Percentiles rank a stretch among this genome's conserved stretches.
Evolutionary conservation across 106 monocot species (phyloP).

Genomic region (Ottelia alismoides): DNA sequence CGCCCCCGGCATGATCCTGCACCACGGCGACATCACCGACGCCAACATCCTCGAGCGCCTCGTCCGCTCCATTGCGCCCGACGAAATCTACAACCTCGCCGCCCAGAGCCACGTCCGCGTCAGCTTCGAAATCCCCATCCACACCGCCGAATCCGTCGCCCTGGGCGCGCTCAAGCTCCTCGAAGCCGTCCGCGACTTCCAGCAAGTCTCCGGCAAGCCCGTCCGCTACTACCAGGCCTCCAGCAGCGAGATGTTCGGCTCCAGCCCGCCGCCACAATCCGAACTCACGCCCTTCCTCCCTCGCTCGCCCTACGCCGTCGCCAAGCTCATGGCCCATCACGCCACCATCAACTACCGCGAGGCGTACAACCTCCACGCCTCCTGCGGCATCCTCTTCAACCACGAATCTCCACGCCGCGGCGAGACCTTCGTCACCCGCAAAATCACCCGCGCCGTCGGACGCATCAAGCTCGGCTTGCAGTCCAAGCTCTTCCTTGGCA

Average conservation of each 20-base stretch:
- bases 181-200: constrained; percentile 51
- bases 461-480: constrained; percentile 64
- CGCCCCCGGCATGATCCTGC: constrained; percentile 79
- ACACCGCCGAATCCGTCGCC: constrained; percentile 78
- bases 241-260: constrained; percentile 84
- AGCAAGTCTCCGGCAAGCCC: background rate
- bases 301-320: constrained; percentile 76
- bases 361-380: constrained; percentile 72
- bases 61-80: constrained; percentile 58
- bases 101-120: constrained; percentile 87
- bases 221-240: constrained; percentile 85
- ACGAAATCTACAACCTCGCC: constrained; percentile 90
- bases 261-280: constrained; percentile 77
- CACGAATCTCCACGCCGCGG: constrained; percentile 67
- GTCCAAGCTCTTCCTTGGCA: constrained; percentile 69
- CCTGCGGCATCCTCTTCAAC: too few relatives aligned
- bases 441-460: constrained; percentile 83
- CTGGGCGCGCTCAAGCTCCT: constrained; percentile 77
- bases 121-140: constrained; percentile 85
- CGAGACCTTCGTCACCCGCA: constrained; percentile 85
- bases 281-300: constrained; percentile 75
- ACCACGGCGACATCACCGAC: constrained; percentile 86
- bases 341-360: constrained; percentile 90
- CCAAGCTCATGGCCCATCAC: constrained; percentile 80
- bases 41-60: constrained; percentile 76